Conservation (phyloP, 495 filamentous ascomycete species). For the Glarea lozoyensis region DNA sequence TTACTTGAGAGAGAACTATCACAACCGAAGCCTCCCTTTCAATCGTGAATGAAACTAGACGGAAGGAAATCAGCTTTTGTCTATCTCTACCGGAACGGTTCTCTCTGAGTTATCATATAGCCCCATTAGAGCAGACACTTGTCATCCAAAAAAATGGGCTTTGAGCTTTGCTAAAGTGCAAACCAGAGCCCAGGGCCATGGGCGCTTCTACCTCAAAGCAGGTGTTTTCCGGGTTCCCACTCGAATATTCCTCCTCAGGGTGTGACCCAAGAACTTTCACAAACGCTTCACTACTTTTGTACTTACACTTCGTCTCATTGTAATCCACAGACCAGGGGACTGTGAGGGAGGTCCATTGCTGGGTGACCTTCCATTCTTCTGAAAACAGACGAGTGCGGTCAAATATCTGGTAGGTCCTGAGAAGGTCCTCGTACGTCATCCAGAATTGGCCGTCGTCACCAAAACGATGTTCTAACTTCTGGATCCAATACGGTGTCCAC, state of each 20-base stretch:
- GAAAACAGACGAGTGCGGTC: constrained; percentile 83
- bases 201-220: no score
- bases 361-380: constrained; percentile 68
- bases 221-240: no score
- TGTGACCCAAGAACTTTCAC: no score
- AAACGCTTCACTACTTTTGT: no score
- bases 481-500: constrained; percentile 87
- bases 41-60: constrained; percentile 62
- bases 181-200: no score
- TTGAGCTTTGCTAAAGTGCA: no score
- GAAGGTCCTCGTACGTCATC: constrained; percentile 70
- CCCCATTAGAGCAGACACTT: no score
- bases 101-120: no score
- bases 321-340: constrained; percentile 85
- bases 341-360: constrained; percentile 74
- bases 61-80: no score
- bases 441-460: constrained; percentile 75
- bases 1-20: constrained; percentile 56
- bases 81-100: no score
- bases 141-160: no score
- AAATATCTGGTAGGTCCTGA: constrained; percentile 75
- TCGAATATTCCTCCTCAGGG: no score
- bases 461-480: constrained; percentile 68
- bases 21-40: constrained; percentile 61
- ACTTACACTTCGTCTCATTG: constrained; percentile 77